Conservation (phyloP, 2,329 filamentous ascomycete species). For the Talaromyces marneffei region DNA sequence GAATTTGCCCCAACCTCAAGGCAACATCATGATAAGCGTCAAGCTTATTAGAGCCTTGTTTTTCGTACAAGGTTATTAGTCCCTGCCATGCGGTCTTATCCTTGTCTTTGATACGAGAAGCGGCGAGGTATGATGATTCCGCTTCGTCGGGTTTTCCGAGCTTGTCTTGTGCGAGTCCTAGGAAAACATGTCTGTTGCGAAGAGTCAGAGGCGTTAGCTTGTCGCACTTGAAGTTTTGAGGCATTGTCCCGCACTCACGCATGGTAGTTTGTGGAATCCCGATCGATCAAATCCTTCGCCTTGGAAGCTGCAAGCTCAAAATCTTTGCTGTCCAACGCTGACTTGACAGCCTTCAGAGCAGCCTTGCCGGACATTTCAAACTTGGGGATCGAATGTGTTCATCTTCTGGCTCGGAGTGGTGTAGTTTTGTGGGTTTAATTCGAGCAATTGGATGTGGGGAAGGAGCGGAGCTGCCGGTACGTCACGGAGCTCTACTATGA, state of each 20-base stretch:
- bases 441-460: constrained; percentile 6
- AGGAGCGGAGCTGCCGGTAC: neutral
- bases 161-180: constrained; percentile 80
- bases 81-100: constrained; percentile 91
- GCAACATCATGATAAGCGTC: constrained; percentile 69
- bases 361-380: constrained; percentile 54
- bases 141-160: constrained; percentile 65
- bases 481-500: neutral
- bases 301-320: constrained; percentile 69
- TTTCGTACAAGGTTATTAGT: constrained; percentile 77
- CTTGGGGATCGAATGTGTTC: neutral
- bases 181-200: constrained; percentile 63
- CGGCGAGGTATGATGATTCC: constrained; percentile 68
- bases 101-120: constrained; percentile 63
- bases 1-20: constrained; percentile 68
- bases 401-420: neutral
- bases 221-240: neutral
- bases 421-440: constrained; percentile 3
- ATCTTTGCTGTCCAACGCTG: constrained; percentile 70
- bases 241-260: constrained; percentile 49
- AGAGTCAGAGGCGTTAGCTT: constrained; percentile 13
- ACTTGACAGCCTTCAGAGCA: constrained; percentile 73
- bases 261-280: constrained; percentile 75
- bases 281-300: constrained; percentile 62
- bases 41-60: constrained; percentile 63